Evolutionary conservation across 345 rosid species (phyloP), one percentile per base, ranked within the genome.

Genomic region (Carallia pectinifolia): DNA sequence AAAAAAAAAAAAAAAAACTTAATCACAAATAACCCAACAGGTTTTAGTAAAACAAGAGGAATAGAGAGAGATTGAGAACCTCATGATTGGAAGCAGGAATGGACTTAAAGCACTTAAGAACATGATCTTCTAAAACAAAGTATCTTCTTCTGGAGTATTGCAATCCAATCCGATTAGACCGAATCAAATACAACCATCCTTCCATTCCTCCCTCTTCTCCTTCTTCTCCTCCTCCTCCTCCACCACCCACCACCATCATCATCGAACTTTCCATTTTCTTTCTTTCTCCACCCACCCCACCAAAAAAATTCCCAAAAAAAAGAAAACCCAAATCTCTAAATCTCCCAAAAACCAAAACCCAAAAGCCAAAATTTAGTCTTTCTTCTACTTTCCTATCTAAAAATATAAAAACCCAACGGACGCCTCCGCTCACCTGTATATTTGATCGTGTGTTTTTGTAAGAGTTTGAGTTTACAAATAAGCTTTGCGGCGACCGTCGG

Each of bases 81-180:
- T 93, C 74, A 19, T 73, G 34, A 37, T 74, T 73, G 18, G 96
- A 89, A 80, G 65, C 71, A 18, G 96, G 86, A n/a, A 62, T 67
- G 2, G 92, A 82, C 79, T 91, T 93, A 85, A 88, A 93, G 81
- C 91, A 82, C 82, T 77, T 81, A 72, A 93, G 98, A 65, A 80
- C 68, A 74, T 88, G 90, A 80, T 85, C 87, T 50, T 77, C 72
- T 39, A 90, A 91, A 75, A 91, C 78, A 77, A 93, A 89, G 81
- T 88, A 91, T 33, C 97, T 90, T 78, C 91, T 93, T 65, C 88
- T 83, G 16, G 97, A 93, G 84, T 85, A 89, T 77, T 88, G 94
- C 31, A 93, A 81, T 19, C 97, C 96, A 77, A 93, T 70, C 79
- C 98, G 80, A 55, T 88, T 89, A 16, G 90, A 89, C 47, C 96